Percentiles rank a stretch among this genome's conserved stretches.
phyloP scores from a whole-genome alignment of 495 filamentous ascomycete species.

The Cryomyces antarcticus region DNA sequence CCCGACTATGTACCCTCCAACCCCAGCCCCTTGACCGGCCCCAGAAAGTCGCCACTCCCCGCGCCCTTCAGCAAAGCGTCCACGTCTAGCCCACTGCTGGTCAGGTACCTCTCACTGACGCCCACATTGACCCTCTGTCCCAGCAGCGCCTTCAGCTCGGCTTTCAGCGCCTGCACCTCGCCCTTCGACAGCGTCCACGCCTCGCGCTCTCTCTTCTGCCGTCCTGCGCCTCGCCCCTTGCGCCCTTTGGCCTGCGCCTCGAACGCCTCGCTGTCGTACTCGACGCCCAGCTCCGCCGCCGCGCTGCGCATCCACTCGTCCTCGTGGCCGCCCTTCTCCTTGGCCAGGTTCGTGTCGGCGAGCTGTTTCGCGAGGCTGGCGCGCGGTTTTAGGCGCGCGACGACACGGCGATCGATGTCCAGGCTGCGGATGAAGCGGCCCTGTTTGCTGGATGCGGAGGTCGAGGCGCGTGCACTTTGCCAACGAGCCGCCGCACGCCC shows the following conservation, averaged over 20 bases:
- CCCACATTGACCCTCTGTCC: conserved; percentile 68
- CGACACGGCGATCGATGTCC: conserved; percentile 63
- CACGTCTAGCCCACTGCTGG: conserved; percentile 59
- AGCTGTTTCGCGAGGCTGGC: conserved; percentile 62
- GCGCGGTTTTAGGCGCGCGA: conserved; percentile 52
- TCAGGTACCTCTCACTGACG: conserved; percentile 79
- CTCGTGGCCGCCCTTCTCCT: conserved; percentile 65
- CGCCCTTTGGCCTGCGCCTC: conserved; percentile 35
- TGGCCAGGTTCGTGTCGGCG: conserved; percentile 61
- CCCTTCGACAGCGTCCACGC: conserved; percentile 44
- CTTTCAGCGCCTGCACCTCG: conserved; percentile 41
- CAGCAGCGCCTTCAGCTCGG: conserved; percentile 44
- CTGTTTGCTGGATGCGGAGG: conserved; percentile 25
- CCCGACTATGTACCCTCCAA: too few species aligned
- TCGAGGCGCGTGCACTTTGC: conserved; percentile 54
- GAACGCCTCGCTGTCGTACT: conserved; percentile 78
- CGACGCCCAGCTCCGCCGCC: conserved; percentile 84
- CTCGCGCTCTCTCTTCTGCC: conserved; percentile 55
- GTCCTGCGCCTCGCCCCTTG: conserved; percentile 43
- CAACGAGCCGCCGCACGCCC: conserved; percentile 61
- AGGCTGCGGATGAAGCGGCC: conserved; percentile 48
- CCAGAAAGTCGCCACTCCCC: conserved; percentile 38
- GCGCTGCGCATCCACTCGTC: conserved; percentile 69
- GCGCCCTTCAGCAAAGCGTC: conserved; percentile 50
- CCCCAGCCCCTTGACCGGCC: conserved; percentile 33